A percentile compares a stretch with the other conserved stretches of the same genome.
Conservation (phyloP, 352 stramenopile species). For the Phytopythium mirpurense region DNA sequence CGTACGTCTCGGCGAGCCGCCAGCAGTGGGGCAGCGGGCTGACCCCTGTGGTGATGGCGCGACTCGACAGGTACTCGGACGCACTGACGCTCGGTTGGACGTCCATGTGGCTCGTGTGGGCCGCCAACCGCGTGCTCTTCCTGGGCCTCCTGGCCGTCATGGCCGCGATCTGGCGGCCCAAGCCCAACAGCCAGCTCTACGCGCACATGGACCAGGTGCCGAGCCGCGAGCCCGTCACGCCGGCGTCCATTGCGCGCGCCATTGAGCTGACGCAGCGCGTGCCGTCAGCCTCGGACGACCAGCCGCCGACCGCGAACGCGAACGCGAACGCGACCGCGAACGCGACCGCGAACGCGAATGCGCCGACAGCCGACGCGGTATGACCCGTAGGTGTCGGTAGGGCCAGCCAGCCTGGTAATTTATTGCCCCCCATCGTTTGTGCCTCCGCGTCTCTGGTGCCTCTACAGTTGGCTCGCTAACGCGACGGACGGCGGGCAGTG, state of each 20-base stretch:
- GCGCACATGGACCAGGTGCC: conserved; percentile 79
- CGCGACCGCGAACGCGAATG: too few species aligned
- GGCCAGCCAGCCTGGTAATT: not conserved
- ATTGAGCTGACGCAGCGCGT: conserved; percentile 61
- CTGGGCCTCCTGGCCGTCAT: conserved; percentile 63
- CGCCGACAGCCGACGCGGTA: too few species aligned
- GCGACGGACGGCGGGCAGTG: too few species aligned
- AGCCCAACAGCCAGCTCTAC: conserved; percentile 56
- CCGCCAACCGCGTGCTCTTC: conserved; percentile 62
- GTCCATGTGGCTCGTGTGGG: conserved; percentile 78
- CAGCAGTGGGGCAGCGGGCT: not conserved
- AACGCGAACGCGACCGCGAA: too few species aligned
- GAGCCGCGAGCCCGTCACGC: conserved; percentile 50
- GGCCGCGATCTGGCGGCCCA: conserved; percentile 73
- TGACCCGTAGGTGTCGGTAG: too few species aligned
- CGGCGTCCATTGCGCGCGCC: conserved; percentile 34
- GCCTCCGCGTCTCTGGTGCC: too few species aligned
- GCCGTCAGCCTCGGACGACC: conserved; percentile 40
- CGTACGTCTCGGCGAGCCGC: conserved; percentile 40
- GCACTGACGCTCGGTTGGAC: conserved; percentile 59
- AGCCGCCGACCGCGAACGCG: conserved; percentile 8
- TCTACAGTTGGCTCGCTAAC: too few species aligned
- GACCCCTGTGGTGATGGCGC: not conserved
- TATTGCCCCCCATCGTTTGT: not conserved
- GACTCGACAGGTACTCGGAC: conserved; percentile 52